Percentiles rank a stretch among this genome's conserved stretches.
Conservation (phyloP, 768 basidiomycete genomes). For the Tylopilus subfusipes region DNA sequence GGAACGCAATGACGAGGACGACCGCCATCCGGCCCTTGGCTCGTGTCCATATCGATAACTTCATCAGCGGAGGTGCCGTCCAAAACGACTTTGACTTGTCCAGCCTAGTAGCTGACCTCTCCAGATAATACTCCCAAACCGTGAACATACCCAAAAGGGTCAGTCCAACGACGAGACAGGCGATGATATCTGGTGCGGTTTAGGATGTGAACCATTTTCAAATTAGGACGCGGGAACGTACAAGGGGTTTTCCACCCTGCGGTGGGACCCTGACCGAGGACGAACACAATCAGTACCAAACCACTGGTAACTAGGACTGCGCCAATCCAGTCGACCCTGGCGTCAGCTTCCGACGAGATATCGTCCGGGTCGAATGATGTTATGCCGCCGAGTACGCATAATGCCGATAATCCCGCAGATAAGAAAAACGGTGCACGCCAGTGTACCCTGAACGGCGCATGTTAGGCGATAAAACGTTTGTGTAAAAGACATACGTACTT, state of each 20-base stretch:
- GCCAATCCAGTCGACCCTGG: conserved; percentile 74
- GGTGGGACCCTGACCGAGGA: conserved; percentile 64
- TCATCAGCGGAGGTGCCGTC: conserved; percentile 62
- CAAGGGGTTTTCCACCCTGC: conserved; percentile 63
- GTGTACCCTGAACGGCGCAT: conserved; percentile 3
- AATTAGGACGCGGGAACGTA: conserved; percentile 27
- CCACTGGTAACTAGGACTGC: conserved; percentile 61
- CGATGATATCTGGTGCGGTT: conserved; percentile 57
- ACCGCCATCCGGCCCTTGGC: conserved; percentile 58
- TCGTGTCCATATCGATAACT: conserved; percentile 56
- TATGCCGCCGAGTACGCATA: conserved; percentile 52
- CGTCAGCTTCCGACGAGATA: conserved; percentile 36
- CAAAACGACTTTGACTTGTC: conserved; percentile 22
- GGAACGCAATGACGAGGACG: conserved; percentile 57
- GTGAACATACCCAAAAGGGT: conserved; percentile 54
- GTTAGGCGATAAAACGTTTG: not conserved
- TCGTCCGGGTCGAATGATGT: conserved; percentile 61
- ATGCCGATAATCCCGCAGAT: conserved; percentile 50
- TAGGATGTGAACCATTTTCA: conserved; percentile 17
- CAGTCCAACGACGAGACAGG: conserved; percentile 58
- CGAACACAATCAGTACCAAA: conserved; percentile 67
- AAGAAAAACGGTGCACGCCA: conserved; percentile 45
- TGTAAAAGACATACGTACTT: conserved; percentile 23
- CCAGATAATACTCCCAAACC: conserved; percentile 63
- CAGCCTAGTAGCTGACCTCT: conserved; percentile 24